Evolutionary conservation across 768 basidiomycete species (phyloP), one percentile per base, ranked within the genome.

Genomic region (Panaeolus cyanescens): DNA sequence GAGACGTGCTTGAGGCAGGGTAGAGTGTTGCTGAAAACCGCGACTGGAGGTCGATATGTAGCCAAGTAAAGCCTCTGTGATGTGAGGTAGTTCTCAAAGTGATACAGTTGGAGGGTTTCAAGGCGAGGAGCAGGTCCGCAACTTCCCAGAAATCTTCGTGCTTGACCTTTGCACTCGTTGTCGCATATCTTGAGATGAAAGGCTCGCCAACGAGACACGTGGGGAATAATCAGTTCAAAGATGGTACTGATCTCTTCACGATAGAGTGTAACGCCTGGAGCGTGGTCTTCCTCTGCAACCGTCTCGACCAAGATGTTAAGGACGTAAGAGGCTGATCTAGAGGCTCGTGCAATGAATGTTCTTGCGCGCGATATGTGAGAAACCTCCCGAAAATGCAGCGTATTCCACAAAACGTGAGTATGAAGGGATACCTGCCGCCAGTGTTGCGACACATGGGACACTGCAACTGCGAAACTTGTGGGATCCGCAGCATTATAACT

Each of bases 301-400:
- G 84, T 85, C 67, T 87, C 83, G 64, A 88, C 78, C 56, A 85
- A 74, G 64, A 88, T 83, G 69, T 86, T 81, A 64, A 88, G 72
- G 20, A 75, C 73, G 63, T 63, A 69, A 2, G 62, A 70, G 13
- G 59, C 61, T 19, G 67, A 70, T 32, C 59, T 62, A 20, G 66
- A 68, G 59, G 70, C 79, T 30, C 80, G 76, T 17, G 63, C 62
- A 62, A 87, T 75, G 67, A 83, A 87, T 12, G 71, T 72, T 33
- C 68, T 45, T 25, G 83, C 85, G 32, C 86, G 80, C 19, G 67
- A 62, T 54, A 87, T 75, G 68, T 89, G 85, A 3, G 74, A 69
- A 1, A 76, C 77, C 55, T 82, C 79, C 36, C 83, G 79, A 64
- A 88, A 82, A 65, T 83, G 82, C 30, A 90, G 72, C 10, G 78